These are phyloP conservation scores for Piper betle DNA, from an alignment of 164 flowering plant species.

Conservation along the genomic window DNA sequence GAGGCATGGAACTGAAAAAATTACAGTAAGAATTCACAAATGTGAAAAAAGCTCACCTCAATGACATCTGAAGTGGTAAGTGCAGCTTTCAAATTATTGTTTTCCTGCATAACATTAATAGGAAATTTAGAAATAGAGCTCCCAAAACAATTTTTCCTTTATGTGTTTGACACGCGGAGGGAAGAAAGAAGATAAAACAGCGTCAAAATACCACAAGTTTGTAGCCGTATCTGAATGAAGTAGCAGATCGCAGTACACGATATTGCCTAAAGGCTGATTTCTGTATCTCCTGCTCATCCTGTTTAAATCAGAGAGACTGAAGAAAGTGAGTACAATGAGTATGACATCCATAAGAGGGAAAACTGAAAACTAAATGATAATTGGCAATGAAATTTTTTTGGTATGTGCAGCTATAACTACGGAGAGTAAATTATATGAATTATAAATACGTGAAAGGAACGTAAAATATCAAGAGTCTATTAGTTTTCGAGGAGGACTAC, in stretches of 20 bases:
- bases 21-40: background rate
- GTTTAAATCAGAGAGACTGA: slow-evolving; percentile 19
- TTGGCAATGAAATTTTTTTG: background rate
- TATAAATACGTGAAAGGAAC: too few relatives aligned
- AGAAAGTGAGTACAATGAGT: slow-evolving; percentile 11
- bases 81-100: slow-evolving; percentile 64
- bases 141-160: background rate
- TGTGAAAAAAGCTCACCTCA: slow-evolving; percentile 38
- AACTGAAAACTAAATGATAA: background rate
- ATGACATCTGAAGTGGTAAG: slow-evolving; percentile 62
- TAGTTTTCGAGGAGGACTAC: too few relatives aligned
- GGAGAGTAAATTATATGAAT: too few relatives aligned
- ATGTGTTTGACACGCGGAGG: background rate
- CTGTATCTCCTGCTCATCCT: slow-evolving; percentile 93
- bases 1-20: background rate
- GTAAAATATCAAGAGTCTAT: too few relatives aligned
- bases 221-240: slow-evolving; percentile 85
- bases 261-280: slow-evolving; percentile 60
- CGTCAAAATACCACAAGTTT: slow-evolving; percentile 62
- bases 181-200: background rate
- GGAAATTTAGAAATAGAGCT: background rate
- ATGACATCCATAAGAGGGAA: background rate
- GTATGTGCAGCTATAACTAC: too few relatives aligned
- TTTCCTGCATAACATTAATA: slow-evolving; percentile 42
- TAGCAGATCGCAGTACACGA: slow-evolving; percentile 54